A percentile compares a stretch with the other conserved stretches of the same genome.
phyloP scores from a whole-genome alignment of 2,329 filamentous ascomycete genomes.

The Trichocomaceae sp. region DNA sequence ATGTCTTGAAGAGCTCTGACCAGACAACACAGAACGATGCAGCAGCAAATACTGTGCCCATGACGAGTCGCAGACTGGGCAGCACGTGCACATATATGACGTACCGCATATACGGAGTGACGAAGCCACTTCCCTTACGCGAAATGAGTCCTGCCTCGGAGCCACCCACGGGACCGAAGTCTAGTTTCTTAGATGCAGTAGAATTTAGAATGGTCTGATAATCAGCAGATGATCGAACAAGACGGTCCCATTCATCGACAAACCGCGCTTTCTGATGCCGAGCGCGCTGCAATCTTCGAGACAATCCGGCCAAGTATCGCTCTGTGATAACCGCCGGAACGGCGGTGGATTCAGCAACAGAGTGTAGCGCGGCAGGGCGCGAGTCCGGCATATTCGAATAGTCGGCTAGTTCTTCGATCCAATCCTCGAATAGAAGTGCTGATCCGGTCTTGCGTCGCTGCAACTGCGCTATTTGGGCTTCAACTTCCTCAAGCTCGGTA shows the following conservation, averaged over 20 bases:
- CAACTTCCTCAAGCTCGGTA: slow-evolving; percentile 70
- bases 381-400: slow-evolving; percentile 62
- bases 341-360: slow-evolving; percentile 34
- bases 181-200: slow-evolving; percentile 68
- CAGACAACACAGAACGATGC: slow-evolving; percentile 82
- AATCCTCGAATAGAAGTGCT: slow-evolving; percentile 71
- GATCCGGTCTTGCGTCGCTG: slow-evolving; percentile 73
- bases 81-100: slow-evolving; percentile 67
- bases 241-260: slow-evolving; percentile 73
- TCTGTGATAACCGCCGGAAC: slow-evolving; percentile 83
- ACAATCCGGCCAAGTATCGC: slow-evolving; percentile 85
- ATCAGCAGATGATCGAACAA: slow-evolving; percentile 67
- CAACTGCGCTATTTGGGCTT: slow-evolving; percentile 72
- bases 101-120: slow-evolving; percentile 79
- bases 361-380: slow-evolving; percentile 36
- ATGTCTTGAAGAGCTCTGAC: slow-evolving; percentile 86
- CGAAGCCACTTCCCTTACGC: slow-evolving; percentile 50
- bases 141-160: slow-evolving; percentile 45
- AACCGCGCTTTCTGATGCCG: slow-evolving; percentile 79
- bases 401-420: slow-evolving; percentile 92
- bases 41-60: slow-evolving; percentile 62
- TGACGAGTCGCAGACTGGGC: slow-evolving; percentile 58
- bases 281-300: slow-evolving; percentile 71
- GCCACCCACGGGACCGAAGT: slow-evolving; percentile 57
- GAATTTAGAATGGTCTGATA: slow-evolving; percentile 81